phyloP scores from a whole-genome alignment of 371 early-diverging fungal species.

The Mucor piriformis region DNA sequence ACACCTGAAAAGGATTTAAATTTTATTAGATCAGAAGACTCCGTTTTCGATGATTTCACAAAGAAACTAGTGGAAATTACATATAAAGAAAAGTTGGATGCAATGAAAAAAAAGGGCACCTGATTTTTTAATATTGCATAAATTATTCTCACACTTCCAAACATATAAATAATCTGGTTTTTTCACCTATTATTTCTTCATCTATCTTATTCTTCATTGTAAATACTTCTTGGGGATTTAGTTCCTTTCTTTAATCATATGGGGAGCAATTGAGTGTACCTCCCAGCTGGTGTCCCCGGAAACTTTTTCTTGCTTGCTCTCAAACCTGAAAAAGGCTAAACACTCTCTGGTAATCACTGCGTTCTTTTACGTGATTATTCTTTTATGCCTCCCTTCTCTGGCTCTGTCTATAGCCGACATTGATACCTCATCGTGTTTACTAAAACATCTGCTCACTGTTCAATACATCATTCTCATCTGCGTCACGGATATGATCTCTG shows the following conservation, averaged over 20 bases:
- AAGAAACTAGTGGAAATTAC: constrained; percentile 25
- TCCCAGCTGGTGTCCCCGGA: constrained; percentile 19
- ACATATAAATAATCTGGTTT: neutral
- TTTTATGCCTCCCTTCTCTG: no score
- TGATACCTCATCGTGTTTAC: no score
- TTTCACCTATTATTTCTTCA: neutral
- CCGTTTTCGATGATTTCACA: constrained; percentile 29
- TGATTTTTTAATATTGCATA: constrained; percentile 6
- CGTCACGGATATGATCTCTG: no score
- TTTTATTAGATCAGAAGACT: constrained; percentile 15
- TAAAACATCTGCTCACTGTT: no score
- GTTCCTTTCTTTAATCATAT: neutral
- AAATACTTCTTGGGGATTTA: no score
- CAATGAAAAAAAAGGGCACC: neutral
- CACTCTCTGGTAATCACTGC: neutral
- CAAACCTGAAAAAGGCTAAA: constrained; percentile 8
- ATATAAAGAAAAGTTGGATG: constrained; percentile 16
- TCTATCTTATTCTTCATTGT: neutral
- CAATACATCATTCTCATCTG: no score
- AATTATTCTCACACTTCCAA: constrained; percentile 6
- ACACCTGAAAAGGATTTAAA: constrained; percentile 35
- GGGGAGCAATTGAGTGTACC: constrained; percentile 22
- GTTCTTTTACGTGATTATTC: no score
- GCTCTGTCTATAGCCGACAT: no score
- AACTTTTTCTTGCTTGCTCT: constrained; percentile 3